Evolutionary conservation across 192 early-diverging fungal species (phyloP).

Genomic region (Pecoramyces ruminantium): DNA sequence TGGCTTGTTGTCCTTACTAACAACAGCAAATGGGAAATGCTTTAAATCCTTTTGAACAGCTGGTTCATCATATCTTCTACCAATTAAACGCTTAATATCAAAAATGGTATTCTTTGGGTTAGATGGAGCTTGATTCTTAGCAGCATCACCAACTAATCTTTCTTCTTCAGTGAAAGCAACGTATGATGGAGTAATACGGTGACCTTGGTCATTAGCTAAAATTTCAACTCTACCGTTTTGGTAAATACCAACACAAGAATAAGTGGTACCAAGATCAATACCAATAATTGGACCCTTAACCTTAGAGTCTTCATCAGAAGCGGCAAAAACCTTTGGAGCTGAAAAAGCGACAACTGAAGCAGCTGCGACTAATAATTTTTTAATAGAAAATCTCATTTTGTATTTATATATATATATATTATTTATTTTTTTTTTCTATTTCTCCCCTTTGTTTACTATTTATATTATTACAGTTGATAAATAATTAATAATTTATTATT

Average conservation of each 20-base stretch:
- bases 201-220: slow-evolving; percentile 92
- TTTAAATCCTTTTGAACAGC: slow-evolving; percentile 85
- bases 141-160: slow-evolving; percentile 81
- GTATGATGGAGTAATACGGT: slow-evolving; percentile 89
- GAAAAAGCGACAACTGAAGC: neutral
- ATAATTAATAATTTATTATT: too few relatives aligned
- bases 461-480: too few relatives aligned
- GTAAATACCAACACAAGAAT: slow-evolving; percentile 85
- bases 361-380: neutral
- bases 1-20: slow-evolving; percentile 67
- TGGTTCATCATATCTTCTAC: slow-evolving; percentile 73
- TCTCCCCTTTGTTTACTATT: neutral
- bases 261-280: slow-evolving; percentile 86
- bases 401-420: neutral
- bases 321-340: neutral
- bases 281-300: slow-evolving; percentile 37
- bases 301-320: neutral
- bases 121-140: slow-evolving; percentile 80
- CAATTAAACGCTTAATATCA: slow-evolving; percentile 84
- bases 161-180: slow-evolving; percentile 84
- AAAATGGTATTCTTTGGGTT: slow-evolving; percentile 88
- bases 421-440: neutral
- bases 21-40: slow-evolving; percentile 86
- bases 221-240: slow-evolving; percentile 92
- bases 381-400: neutral